phyloP scores from a whole-genome alignment of 352 stramenopile species.

The Phytophthora cajani region DNA sequence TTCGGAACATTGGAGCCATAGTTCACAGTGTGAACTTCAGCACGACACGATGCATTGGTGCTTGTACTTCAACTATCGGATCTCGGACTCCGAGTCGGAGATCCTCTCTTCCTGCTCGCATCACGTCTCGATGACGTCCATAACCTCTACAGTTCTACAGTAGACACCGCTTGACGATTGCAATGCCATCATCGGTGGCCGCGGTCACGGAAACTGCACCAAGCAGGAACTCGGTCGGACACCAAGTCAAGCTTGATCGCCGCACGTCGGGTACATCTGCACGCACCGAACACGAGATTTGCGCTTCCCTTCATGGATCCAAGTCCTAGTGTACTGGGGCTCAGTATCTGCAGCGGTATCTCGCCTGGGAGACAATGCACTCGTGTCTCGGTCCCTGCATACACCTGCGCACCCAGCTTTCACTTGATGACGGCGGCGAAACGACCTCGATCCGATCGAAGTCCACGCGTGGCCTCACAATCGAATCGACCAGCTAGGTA shows the following conservation, averaged over 20 bases:
- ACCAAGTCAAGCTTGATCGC: not conserved
- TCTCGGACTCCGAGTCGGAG: too few relatives aligned
- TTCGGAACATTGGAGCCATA: not conserved
- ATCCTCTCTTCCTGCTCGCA: too few relatives aligned
- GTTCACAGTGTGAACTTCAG: too few relatives aligned
- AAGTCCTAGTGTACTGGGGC: not conserved
- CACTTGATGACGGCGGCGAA: constrained; percentile 10
- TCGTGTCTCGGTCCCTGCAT: not conserved
- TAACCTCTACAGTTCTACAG: not conserved
- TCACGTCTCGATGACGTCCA: not conserved
- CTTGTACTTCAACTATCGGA: too few relatives aligned
- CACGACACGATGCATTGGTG: too few relatives aligned
- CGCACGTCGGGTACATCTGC: constrained; percentile 10
- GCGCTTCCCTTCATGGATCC: not conserved
- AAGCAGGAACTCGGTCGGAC: too few relatives aligned
- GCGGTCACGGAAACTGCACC: not conserved
- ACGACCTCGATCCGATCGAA: not conserved
- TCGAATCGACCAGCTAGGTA: constrained; percentile 6
- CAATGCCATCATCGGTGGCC: not conserved
- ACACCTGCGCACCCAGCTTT: not conserved
- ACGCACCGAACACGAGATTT: constrained; percentile 12
- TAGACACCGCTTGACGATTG: not conserved
- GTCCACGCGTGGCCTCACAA: constrained; percentile 9
- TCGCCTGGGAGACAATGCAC: not conserved
- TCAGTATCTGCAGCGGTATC: not conserved